These are phyloP conservation scores for Pyrenochaeta sp. DNA, from an alignment of 2,329 filamentous ascomycete species.

Conservation along the genomic window DNA sequence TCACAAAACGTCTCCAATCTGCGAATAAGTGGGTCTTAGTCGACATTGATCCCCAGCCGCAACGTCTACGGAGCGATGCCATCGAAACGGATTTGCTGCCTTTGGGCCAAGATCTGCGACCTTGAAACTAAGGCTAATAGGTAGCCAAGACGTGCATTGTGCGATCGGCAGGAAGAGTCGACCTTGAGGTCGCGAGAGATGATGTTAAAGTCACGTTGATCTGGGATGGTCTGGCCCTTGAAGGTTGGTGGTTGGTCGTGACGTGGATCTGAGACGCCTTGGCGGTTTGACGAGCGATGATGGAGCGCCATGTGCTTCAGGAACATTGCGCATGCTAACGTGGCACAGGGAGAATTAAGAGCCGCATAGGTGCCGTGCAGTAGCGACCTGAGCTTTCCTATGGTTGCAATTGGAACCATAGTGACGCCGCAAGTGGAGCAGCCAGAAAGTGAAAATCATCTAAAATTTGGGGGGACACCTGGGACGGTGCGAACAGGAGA, in stretches of 20 bases:
- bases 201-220: constrained; percentile 3
- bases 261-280: constrained; percentile 34
- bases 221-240: constrained; percentile 9
- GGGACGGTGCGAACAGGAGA: too few species aligned
- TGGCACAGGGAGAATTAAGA: constrained; percentile 7
- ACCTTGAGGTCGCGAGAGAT: not conserved
- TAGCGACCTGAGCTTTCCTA: not conserved
- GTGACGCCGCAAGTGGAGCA: not conserved
- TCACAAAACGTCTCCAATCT: constrained; percentile 37
- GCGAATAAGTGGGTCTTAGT: constrained; percentile 22
- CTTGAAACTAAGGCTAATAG: constrained; percentile 33
- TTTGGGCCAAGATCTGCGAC: constrained; percentile 28
- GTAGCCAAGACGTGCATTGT: constrained; percentile 17
- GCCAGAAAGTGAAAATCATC: too few species aligned
- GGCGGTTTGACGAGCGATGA: constrained; percentile 30
- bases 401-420: not conserved
- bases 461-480: too few species aligned
- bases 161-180: constrained; percentile 12
- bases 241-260: constrained; percentile 24
- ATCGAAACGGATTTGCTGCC: constrained; percentile 21
- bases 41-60: constrained; percentile 13
- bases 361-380: constrained; percentile 1
- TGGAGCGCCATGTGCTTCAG: constrained; percentile 38
- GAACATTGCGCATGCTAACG: constrained; percentile 5
- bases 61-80: constrained; percentile 7